Evolutionary conservation across 116 monocot species (phyloP), one percentile per base, ranked within the genome.

Genomic region (Trichopus zeylanicus): DNA sequence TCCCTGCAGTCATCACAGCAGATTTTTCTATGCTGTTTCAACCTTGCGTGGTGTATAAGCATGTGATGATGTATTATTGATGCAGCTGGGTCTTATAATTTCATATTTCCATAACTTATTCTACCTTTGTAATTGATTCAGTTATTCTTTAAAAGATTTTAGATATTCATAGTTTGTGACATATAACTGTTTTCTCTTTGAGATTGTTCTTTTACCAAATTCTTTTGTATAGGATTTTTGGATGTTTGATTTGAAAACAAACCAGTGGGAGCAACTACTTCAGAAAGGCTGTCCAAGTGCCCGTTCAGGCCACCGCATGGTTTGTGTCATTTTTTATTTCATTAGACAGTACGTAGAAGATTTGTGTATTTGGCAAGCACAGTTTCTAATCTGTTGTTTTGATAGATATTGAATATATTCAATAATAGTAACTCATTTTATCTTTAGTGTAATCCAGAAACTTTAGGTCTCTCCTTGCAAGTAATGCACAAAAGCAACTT

Each of bases 221-320:
- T 63, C 48, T 27, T 29, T 61, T 22, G 38, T 39, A 6, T 47
- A 95, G 95, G 95, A 95, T 39, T 90, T 95, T 71, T 95, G 95
- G 95, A 76, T 67, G 60, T 66, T 95, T 30, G 95, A 95, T 87
- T 68, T 95, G 56, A 90, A 84, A 73, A 81, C 86, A 65, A 95
- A 95, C 73, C 83, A 90, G 64, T 95, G 95, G 95, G 90, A 95
- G 66, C 95, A 95, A 68, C 53, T 95, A 51, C 74, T 77, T 67
- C 63, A 79, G 35, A 95, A 95, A 74, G 90, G 90, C 20, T 87
- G 84, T 53, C 95, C 90, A 39, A 86, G 78, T 84, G 76, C 95
- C 51, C 86, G 95, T 46, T 95, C 95, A 52, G 95, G 95, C 18
- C 95, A 95, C 61, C 74, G 95, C 19, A 90, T 95, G 95, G 95